phyloP scores from a whole-genome alignment of 345 rosid genomes.

The Populus davidiana region DNA sequence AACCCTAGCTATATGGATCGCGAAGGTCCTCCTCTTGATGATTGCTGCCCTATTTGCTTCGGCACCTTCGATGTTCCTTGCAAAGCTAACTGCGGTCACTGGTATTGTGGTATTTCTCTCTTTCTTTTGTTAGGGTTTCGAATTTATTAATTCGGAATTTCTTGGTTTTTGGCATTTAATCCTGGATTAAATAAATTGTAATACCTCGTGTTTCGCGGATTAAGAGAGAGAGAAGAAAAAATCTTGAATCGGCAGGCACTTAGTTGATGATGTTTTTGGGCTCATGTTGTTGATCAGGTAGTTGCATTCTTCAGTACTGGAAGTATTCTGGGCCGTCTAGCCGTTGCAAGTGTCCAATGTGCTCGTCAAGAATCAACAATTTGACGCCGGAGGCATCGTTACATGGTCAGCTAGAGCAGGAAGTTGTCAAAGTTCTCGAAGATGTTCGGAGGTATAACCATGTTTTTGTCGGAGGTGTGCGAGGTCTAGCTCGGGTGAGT shows the following conservation, averaged over 20 bases:
- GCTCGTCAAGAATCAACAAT: constrained; percentile 52
- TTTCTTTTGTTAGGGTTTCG: neutral
- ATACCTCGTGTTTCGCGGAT: too few species aligned
- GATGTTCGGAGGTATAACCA: constrained; percentile 66
- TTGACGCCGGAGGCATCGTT: constrained; percentile 57
- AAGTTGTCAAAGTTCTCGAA: constrained; percentile 52
- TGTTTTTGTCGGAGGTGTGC: constrained; percentile 64
- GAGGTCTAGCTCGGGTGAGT: constrained; percentile 62
- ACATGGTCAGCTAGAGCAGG: constrained; percentile 38
- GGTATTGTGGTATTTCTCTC: constrained; percentile 69
- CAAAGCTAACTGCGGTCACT: constrained; percentile 76
- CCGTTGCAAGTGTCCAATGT: constrained; percentile 94
- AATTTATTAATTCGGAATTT: too few species aligned
- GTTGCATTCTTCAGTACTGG: constrained; percentile 86
- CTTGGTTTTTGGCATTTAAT: too few species aligned
- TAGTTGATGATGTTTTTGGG: neutral
- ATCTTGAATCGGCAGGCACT: too few species aligned
- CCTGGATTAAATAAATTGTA: too few species aligned
- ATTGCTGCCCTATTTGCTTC: constrained; percentile 81
- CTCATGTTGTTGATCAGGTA: constrained; percentile 36
- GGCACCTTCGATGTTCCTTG: constrained; percentile 65
- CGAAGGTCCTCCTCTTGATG: constrained; percentile 63
- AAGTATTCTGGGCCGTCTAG: constrained; percentile 66
- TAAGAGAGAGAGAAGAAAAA: too few species aligned
- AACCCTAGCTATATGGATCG: constrained; percentile 2